Evolutionary conservation across 176 grass and related monocot genomes (phyloP).

Genomic region (Oryza longistaminata): DNA sequence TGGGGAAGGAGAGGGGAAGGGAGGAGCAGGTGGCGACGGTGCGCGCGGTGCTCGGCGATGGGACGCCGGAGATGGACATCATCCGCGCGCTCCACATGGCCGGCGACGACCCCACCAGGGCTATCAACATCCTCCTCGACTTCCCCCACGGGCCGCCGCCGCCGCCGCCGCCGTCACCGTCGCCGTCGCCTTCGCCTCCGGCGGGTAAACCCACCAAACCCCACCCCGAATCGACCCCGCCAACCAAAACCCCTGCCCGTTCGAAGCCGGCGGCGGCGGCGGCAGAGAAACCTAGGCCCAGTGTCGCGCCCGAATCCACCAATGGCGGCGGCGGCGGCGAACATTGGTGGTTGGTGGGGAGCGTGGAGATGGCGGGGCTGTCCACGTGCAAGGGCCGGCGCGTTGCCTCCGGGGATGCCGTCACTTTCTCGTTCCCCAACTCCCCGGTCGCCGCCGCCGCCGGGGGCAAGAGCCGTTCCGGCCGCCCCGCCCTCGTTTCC

Average conservation of each 20-base stretch:
- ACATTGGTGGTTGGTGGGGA: slow-evolving; percentile 79
- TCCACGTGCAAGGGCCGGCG: slow-evolving; percentile 88
- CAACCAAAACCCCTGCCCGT: slow-evolving; percentile 18
- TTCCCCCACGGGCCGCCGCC: slow-evolving; percentile 20
- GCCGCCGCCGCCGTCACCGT: neutral
- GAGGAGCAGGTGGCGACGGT: slow-evolving; percentile 70
- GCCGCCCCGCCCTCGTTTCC: slow-evolving; percentile 39
- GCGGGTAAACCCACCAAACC: slow-evolving; percentile 17
- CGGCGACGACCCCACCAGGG: slow-evolving; percentile 70
- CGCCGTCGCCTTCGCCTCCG: neutral
- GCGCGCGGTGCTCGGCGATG: slow-evolving; percentile 71
- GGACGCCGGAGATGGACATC: slow-evolving; percentile 84
- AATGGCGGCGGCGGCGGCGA: slow-evolving; percentile 7
- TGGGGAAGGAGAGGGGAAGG: slow-evolving; percentile 60
- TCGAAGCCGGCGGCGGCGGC: neutral
- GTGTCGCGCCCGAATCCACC: neutral
- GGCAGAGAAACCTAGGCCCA: slow-evolving; percentile 42
- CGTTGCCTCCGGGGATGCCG: slow-evolving; percentile 51
- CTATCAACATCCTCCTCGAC: slow-evolving; percentile 97
- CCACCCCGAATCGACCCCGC: slow-evolving; percentile 9
- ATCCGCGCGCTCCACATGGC: slow-evolving; percentile 91
- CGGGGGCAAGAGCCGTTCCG: slow-evolving; percentile 19
- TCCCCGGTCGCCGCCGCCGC: slow-evolving; percentile 7
- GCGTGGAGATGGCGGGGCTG: slow-evolving; percentile 61
- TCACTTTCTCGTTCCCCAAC: slow-evolving; percentile 68